Base-by-base conservation (phyloP, 495 filamentous ascomycete genomes). In the Delitschia confertaspora region DNA sequence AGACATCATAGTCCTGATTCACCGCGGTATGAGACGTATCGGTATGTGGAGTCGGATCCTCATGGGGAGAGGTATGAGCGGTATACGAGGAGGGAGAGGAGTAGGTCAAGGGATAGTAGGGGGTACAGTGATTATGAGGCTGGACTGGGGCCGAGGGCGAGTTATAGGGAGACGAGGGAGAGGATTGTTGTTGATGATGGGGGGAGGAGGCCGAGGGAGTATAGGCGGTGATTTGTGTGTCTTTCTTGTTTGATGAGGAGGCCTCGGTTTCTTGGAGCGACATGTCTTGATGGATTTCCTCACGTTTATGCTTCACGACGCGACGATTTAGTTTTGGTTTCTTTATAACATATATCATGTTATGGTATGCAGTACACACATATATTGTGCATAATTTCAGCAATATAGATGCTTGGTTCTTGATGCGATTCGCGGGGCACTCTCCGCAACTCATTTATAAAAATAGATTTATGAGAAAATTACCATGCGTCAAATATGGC, bases 31-130 rank as follows among this genome's bases (percentile, higher is more conserved):
- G 61, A 64, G 39, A 49, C 49, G 11, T 63, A 51, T 32, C 45
- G 60, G 25, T 65, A 65, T 47, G 52, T 65, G 18, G 55, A 64
- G 18, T 6, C 14, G 23, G 19, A 34, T 32, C 55, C 57, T 32
- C 61, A 50, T 36, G 41, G 38, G 16, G 49, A 50, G 57, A 13
- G 31, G 24, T 40, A 58, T 37, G 39, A 45, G 45, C 19, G 33
- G 23, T 42, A 33, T 19, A 21, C 20, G 18, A 19, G 45, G 42
- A 29, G 53, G 19, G 46, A 32, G 35, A 36, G 55, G 18, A 48
- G 50, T 22, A 22, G 40, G 23, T 38, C 38, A 13, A 22, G 40
- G 1, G 46, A 31, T 5, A 52, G 47, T 22, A 32, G 43, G 44
- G 44, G 41, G 25, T 51, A 51, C 16, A 45, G 55, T 7, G 58